These are phyloP conservation scores for Debaryomyces robertsiae DNA, from an alignment of 1,139 yeast species.

Conservation along the genomic window DNA sequence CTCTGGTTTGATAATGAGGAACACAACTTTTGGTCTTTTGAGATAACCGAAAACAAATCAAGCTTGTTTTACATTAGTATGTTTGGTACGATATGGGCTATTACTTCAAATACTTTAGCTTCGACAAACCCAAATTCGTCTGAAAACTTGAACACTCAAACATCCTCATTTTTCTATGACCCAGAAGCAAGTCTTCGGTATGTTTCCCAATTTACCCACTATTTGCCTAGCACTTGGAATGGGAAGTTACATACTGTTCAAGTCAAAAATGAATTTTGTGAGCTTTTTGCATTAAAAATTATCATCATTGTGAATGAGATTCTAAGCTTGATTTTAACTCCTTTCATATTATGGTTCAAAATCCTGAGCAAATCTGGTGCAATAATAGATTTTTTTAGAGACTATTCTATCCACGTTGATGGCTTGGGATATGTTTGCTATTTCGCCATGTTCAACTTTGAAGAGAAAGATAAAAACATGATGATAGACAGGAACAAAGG, in stretches of 20 bases:
- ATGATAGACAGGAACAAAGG: slow-evolving; percentile 37
- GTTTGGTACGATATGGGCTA: slow-evolving; percentile 81
- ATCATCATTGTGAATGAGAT: slow-evolving; percentile 76
- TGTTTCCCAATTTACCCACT: slow-evolving; percentile 87
- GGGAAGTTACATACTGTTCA: slow-evolving; percentile 79
- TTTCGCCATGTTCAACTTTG: slow-evolving; percentile 87
- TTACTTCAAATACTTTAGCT: slow-evolving; percentile 41
- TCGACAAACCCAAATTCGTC: slow-evolving; percentile 34
- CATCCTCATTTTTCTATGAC: slow-evolving; percentile 60
- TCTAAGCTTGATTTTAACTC: slow-evolving; percentile 78
- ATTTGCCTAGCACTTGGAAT: slow-evolving; percentile 84
- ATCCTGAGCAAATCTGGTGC: slow-evolving; percentile 71
- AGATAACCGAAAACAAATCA: slow-evolving; percentile 77
- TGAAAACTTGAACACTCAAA: slow-evolving; percentile 49
- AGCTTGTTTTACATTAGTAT: slow-evolving; percentile 85
- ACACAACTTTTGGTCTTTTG: slow-evolving; percentile 80
- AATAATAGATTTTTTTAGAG: slow-evolving; percentile 87
- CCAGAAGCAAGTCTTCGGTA: slow-evolving; percentile 83
- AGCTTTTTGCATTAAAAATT: slow-evolving; percentile 72
- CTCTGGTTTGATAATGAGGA: slow-evolving; percentile 81
- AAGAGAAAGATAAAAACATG: slow-evolving; percentile 58
- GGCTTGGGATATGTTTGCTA: slow-evolving; percentile 94
- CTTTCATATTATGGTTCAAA: slow-evolving; percentile 84
- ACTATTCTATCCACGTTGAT: slow-evolving; percentile 85
- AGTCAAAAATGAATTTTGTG: slow-evolving; percentile 81